Base-by-base conservation (phyloP, 2,329 filamentous ascomycete species). In the Domatiomyces globalis region DNA sequence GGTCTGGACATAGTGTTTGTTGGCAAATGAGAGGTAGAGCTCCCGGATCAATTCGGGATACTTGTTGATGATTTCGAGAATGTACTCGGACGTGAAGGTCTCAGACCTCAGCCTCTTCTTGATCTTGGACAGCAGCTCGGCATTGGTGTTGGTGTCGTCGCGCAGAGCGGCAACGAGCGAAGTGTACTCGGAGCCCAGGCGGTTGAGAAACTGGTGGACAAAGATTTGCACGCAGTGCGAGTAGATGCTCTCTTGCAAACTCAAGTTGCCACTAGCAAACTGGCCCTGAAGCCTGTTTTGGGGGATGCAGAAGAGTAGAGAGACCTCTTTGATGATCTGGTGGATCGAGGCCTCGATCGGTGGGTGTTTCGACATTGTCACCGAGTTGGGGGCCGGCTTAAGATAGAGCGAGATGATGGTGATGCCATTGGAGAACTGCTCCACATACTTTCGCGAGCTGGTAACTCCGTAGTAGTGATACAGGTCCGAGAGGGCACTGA, bases 391-490 rank as follows among this genome's bases (percentile, higher is more conserved):
- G 17, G 84, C 77, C 19, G 87, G 88, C 59, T 84, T 83, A 54
- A 98, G 77, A 69, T 98, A 98, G 56, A 95, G 80, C 61, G 88
- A 95, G 77, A 96, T 94, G 68, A 96, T 85, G 12, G 87, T 94
- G 66, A 95, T 94, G 56, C 92, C 92, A 68, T 98, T 98, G 64
- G 89, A 92, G 75, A 98, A 98, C 71, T 96, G 92, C 71, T 98
- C 87, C 46, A 98, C 85, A 65, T 98, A 98, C 73, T 98, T 98
- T 61, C 92, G 80, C 25, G 92, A 92, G 63, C 87, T 94, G 1
- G 92, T 98, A 55, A 96, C 79, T 44, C 92, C 90, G 65, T 98
- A 98, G 78, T 95, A 96, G 72, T 98, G 92, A 73, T 98, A 98
- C 39, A 98, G 75, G 67, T 96, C 89, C 58, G 87, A 94, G 61